A percentile compares a stretch with the other conserved stretches of the same genome.
Conservation (phyloP, 768 basidiomycete genomes). For the Austroboletus eburneus region DNA sequence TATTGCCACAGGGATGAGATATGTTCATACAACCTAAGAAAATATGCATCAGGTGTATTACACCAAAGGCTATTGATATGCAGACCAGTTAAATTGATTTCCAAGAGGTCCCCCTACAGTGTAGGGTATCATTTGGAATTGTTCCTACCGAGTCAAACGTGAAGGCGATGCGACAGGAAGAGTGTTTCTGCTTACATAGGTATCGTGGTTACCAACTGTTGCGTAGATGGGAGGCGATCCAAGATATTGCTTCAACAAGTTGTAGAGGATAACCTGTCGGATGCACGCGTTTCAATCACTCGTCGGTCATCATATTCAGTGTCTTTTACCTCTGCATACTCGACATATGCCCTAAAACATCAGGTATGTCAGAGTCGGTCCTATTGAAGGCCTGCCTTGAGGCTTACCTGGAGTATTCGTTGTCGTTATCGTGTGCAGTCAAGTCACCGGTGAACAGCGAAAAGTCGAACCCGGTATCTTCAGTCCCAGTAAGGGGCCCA, state of each 20-base stretch:
- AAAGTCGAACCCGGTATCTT: slow-evolving; percentile 56
- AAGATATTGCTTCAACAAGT: slow-evolving; percentile 54
- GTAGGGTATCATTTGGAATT: slow-evolving; percentile 36
- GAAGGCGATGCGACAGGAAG: not conserved
- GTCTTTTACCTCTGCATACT: slow-evolving; percentile 51
- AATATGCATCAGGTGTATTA: not conserved
- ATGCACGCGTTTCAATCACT: no score
- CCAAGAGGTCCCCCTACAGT: slow-evolving; percentile 30
- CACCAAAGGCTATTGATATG: not conserved
- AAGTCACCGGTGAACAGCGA: slow-evolving; percentile 69
- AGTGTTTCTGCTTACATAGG: slow-evolving; percentile 40
- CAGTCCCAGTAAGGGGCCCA: slow-evolving; percentile 55
- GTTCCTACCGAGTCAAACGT: slow-evolving; percentile 3
- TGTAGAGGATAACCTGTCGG: slow-evolving; percentile 52
- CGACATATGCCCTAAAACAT: slow-evolving; percentile 44
- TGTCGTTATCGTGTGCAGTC: slow-evolving; percentile 65
- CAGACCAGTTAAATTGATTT: slow-evolving; percentile 41
- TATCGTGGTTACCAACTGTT: slow-evolving; percentile 74
- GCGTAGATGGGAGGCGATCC: slow-evolving; percentile 64
- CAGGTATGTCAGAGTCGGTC: not conserved
- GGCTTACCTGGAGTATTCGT: slow-evolving; percentile 54
- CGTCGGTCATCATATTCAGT: no score
- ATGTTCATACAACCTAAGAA: slow-evolving; percentile 44
- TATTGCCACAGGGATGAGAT: slow-evolving; percentile 41
- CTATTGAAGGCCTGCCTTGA: no score